phyloP scores from a whole-genome alignment of 75 land plant species.

The Pinus tabuliformis region DNA sequence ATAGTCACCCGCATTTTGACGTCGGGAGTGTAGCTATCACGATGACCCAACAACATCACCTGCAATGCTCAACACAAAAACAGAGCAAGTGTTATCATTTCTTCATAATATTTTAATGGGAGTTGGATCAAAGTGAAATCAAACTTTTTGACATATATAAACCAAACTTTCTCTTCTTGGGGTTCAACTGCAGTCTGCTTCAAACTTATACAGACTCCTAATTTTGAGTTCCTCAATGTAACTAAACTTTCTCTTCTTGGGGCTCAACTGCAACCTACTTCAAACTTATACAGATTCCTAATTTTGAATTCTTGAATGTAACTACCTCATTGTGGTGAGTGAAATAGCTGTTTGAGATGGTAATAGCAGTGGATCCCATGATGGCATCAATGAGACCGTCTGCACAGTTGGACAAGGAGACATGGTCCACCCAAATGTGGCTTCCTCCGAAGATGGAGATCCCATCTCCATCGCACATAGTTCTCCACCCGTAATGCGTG shows the following conservation, averaged over 20 bases:
- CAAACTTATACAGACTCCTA: slow-evolving; percentile 1
- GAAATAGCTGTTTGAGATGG: slow-evolving; percentile 51
- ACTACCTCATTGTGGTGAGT: slow-evolving; percentile 49
- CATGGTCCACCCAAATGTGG: slow-evolving; percentile 49
- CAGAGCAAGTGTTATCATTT: slow-evolving; percentile 18
- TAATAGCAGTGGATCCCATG: slow-evolving; percentile 44
- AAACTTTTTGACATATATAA: slow-evolving; percentile 27
- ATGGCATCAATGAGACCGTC: slow-evolving; percentile 52
- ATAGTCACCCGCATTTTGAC: slow-evolving; percentile 38
- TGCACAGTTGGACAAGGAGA: slow-evolving; percentile 27
- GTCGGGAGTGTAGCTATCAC: slow-evolving; percentile 22
- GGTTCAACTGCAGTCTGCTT: neutral
- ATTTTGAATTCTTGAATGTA: too few species aligned
- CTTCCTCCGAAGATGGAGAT: slow-evolving; percentile 32
- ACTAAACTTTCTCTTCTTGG: slow-evolving; percentile 11
- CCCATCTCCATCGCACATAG: slow-evolving; percentile 46
- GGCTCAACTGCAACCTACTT: too few species aligned
- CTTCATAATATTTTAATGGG: neutral
- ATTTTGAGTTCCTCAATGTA: slow-evolving; percentile 26
- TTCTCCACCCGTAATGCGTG: slow-evolving; percentile 34
- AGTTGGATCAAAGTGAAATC: neutral
- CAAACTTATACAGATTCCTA: too few species aligned
- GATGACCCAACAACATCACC: slow-evolving; percentile 31
- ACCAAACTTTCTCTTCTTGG: slow-evolving; percentile 5
- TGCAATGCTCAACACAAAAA: slow-evolving; percentile 17